These are phyloP conservation scores for Coemansia sp. DNA, from an alignment of 192 early-diverging fungal species.

Conservation along the genomic window DNA sequence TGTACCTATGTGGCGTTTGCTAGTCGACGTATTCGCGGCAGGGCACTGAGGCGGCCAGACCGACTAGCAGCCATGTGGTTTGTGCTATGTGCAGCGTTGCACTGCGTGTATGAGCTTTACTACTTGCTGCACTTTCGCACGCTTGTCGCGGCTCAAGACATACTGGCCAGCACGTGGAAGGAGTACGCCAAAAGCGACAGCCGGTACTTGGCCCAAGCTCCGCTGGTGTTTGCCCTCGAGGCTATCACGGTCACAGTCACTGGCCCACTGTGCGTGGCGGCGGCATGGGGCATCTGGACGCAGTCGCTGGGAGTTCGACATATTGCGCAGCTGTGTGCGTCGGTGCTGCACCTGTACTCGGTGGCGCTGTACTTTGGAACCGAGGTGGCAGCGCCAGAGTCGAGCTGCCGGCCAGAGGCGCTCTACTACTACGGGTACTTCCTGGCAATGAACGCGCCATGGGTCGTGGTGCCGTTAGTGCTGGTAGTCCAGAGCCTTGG, in stretches of 20 bases:
- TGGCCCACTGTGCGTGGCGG: constrained; percentile 37
- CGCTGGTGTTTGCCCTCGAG: constrained; percentile 61
- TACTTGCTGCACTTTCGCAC: constrained; percentile 53
- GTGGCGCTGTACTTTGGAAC: constrained; percentile 63
- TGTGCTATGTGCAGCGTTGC: constrained; percentile 59
- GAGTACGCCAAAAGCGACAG: constrained; percentile 72
- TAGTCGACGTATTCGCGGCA: background rate
- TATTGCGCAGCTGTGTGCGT: constrained; percentile 56
- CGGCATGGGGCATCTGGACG: constrained; percentile 23
- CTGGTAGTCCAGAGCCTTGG: constrained; percentile 27
- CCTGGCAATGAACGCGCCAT: constrained; percentile 59
- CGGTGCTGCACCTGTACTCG: constrained; percentile 64
- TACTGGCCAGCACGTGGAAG: constrained; percentile 66
- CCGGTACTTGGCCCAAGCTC: constrained; percentile 58
- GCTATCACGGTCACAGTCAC: constrained; percentile 54
- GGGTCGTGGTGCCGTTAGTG: constrained; percentile 60
- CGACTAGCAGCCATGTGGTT: constrained; percentile 61
- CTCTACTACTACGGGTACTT: constrained; percentile 69
- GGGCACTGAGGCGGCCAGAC: constrained; percentile 12
- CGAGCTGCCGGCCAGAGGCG: constrained; percentile 55
- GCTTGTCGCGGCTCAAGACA: constrained; percentile 41
- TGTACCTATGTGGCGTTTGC: constrained; percentile 8
- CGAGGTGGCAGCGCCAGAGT: constrained; percentile 51
- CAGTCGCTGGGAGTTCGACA: constrained; percentile 39
- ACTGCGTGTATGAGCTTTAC: constrained; percentile 65